Evolutionary conservation across 805 yeast genomes (phyloP), one percentile per base, ranked within the genome.

Genomic region (Naumovozyma dairenensis): DNA sequence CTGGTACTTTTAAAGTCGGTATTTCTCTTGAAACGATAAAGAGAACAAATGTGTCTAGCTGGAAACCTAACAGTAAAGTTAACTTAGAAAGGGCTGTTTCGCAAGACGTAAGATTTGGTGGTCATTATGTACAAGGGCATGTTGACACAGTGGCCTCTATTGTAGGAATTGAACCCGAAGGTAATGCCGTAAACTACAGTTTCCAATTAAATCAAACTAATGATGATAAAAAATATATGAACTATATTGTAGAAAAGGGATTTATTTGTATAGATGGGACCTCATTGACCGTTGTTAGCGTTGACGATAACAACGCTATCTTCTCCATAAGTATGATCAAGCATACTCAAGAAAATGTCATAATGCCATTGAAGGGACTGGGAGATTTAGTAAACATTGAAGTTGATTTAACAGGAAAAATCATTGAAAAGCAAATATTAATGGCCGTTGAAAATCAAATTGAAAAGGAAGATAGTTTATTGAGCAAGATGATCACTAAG

Each of bases 121-220:
- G 99, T 1, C 99, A 92, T 58, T 74, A 89, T 43, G 99, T 92
- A 2, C 98, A 92, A 51, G 99, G 98, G 5, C 99, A 92, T 62
- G 85, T 92, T 19, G 99, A 92, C 55, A 83, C 96, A 0, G 69
- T 79, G 22, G 96, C 96, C 2, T 57, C 55, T 22, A 79, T 89
- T 25, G 67, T 69, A 2, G 55, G 59, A 1, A 66, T 59, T 18
- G 58, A 44, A 7, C 60, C 71, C 1, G 96, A 87, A 50, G 80
- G 59, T n/a, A 83, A 85, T 55, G 78, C 97, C 1, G 63, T 85
- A 21, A 66, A 78, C 3, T 80, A 76, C 55, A 80, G 83, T 3
- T 87, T 89, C 59, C 58, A 73, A 56, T 66, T 85, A 34, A 65
- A 80, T 38, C 18, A 34, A 9, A 12, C 26, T 7, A n/a, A n/a